phyloP scores from a whole-genome alignment of 257 asterid species.

The Cordia subcordata region DNA sequence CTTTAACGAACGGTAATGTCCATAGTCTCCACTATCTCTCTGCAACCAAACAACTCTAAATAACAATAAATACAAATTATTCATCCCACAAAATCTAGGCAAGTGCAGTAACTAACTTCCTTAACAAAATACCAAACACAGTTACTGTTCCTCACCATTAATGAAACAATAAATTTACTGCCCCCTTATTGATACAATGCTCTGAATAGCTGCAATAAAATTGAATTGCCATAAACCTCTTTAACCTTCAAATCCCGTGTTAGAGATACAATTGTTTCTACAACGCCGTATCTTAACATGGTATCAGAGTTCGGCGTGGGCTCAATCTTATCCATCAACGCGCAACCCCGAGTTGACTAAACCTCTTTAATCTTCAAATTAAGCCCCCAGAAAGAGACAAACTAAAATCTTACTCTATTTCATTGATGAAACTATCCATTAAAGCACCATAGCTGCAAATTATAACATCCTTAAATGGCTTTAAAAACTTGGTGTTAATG shows the following conservation, averaged over 20 bases:
- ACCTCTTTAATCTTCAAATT: no score
- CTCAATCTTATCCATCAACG: background rate
- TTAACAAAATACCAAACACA: no score
- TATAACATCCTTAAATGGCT: conserved; percentile 26
- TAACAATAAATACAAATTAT: background rate
- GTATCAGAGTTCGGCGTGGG: background rate
- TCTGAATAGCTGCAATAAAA: background rate
- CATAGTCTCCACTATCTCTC: background rate
- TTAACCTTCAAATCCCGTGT: conserved; percentile 27
- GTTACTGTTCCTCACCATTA: no score
- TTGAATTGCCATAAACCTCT: conserved; percentile 7
- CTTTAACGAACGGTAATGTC: background rate
- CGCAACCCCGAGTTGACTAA: no score
- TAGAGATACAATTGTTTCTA: background rate
- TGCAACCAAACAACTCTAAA: conserved; percentile 12
- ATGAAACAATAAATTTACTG: background rate
- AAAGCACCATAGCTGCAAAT: background rate
- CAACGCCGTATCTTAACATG: no score
- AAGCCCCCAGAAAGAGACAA: no score
- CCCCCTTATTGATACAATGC: background rate
- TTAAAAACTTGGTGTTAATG: conserved; percentile 1
- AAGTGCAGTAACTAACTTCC: background rate
- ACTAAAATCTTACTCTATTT: no score
- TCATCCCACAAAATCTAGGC: background rate
- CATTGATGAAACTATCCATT: no score